Conservation (phyloP, 495 filamentous ascomycete genomes). For the Chaetomidium leptoderma region DNA sequence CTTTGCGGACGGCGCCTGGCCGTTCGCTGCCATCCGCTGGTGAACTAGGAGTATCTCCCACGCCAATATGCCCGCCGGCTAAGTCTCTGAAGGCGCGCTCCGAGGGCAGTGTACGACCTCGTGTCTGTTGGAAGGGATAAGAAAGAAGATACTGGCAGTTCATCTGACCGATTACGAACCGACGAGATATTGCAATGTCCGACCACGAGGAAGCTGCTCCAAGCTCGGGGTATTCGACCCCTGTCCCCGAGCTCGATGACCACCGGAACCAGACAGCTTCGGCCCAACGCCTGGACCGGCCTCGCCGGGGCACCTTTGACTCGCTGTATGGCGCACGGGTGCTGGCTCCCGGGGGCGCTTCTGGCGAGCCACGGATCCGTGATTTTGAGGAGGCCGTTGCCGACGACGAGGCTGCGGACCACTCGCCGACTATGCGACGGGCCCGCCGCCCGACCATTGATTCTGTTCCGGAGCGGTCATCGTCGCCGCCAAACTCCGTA, state of each 20-base stretch:
- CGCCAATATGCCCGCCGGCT: conserved; percentile 34
- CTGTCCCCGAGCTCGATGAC: conserved; percentile 87
- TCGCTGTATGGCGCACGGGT: conserved; percentile 48
- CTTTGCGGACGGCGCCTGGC: conserved; percentile 37
- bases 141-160: background rate
- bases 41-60: conserved; percentile 22
- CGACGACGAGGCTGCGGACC: conserved; percentile 65
- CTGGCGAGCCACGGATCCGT: conserved; percentile 34
- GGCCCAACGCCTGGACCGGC: conserved; percentile 51
- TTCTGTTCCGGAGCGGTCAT: conserved; percentile 52
- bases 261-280: conserved; percentile 76
- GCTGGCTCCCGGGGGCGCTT: conserved; percentile 33
- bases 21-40: conserved; percentile 42
- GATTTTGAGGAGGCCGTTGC: conserved; percentile 72
- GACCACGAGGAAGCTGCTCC: conserved; percentile 48
- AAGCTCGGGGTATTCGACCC: conserved; percentile 61
- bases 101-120: conserved; percentile 25
- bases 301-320: conserved; percentile 54
- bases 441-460: conserved; percentile 47
- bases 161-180: background rate
- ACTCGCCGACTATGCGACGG: conserved; percentile 35
- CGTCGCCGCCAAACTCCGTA: conserved; percentile 92
- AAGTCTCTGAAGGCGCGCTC: conserved; percentile 25
- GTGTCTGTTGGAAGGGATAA: conserved; percentile 7
- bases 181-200: conserved; percentile 46